Percentiles rank a stretch among this genome's conserved stretches.
These are phyloP conservation scores for Blastobotrys attinorum DNA, from an alignment of 805 yeast genomes.

Conservation along the genomic window DNA sequence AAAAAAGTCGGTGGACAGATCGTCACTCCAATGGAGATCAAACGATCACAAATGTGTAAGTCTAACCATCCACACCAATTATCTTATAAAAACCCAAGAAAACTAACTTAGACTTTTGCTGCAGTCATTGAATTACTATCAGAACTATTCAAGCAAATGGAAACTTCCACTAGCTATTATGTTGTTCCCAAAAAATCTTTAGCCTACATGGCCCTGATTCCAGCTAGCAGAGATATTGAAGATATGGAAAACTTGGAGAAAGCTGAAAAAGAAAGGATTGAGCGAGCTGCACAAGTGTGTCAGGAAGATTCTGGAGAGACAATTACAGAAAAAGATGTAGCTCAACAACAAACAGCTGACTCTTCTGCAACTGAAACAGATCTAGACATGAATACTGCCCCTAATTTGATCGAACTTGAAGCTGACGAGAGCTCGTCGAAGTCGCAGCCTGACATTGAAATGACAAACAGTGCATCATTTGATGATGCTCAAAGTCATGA, in stretches of 20 bases:
- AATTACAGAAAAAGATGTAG: no score
- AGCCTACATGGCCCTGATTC: constrained; percentile 73
- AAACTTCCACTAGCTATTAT: constrained; percentile 50
- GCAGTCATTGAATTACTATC: constrained; percentile 57
- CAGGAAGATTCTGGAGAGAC: not conserved
- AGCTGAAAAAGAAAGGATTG: not conserved
- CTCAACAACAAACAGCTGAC: not conserved
- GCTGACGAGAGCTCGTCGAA: not conserved
- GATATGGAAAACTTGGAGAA: not conserved
- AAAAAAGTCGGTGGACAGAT: constrained; percentile 84
- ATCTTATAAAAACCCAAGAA: not conserved
- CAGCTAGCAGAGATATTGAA: constrained; percentile 24
- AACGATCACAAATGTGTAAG: constrained; percentile 63
- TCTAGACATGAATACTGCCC: not conserved
- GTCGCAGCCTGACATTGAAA: not conserved
- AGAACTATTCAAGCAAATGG: constrained; percentile 61
- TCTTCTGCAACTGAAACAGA: not conserved
- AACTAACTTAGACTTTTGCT: constrained; percentile 4
- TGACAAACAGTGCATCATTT: no score
- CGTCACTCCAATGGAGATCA: constrained; percentile 71
- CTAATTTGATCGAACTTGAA: not conserved
- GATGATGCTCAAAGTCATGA: no score
- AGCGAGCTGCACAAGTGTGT: no score
- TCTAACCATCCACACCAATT: not conserved
- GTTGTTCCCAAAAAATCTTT: constrained; percentile 77